A percentile compares a stretch with the other conserved stretches of the same genome.
These are phyloP conservation scores for Gonapodya prolifera DNA, from an alignment of 192 early-diverging fungal species.

Conservation along the genomic window DNA sequence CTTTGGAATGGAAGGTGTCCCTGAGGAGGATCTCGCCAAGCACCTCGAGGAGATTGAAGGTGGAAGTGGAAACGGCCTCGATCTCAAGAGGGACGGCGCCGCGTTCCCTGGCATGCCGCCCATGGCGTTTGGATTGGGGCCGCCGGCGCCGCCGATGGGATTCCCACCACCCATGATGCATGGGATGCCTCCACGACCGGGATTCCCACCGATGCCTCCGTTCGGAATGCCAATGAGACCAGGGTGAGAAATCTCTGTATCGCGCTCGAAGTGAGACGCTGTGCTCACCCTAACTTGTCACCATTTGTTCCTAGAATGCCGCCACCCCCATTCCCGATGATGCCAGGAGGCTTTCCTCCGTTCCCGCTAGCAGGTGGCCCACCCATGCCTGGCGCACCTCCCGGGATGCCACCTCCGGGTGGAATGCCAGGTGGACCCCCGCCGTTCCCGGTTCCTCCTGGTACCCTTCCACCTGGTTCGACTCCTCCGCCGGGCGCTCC, in stretches of 20 bases:
- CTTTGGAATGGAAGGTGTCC: slow-evolving; percentile 89
- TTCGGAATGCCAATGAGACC: not conserved
- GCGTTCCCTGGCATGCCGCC: slow-evolving; percentile 10
- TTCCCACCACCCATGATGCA: slow-evolving; percentile 1
- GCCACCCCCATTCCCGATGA: slow-evolving; percentile 29
- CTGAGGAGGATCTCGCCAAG: slow-evolving; percentile 58
- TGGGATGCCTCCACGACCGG: slow-evolving; percentile 9
- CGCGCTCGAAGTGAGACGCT: not conserved
- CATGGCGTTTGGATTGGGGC: slow-evolving; percentile 2
- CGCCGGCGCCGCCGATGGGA: not conserved
- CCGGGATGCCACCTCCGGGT: slow-evolving; percentile 11
- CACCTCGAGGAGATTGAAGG: slow-evolving; percentile 34
- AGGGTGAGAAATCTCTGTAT: not conserved
- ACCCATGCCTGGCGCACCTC: slow-evolving; percentile 9
- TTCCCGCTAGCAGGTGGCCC: slow-evolving; percentile 2
- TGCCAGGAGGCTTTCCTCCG: slow-evolving; percentile 5
- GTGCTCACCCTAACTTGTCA: slow-evolving; percentile 7
- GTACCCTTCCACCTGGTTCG: slow-evolving; percentile 18
- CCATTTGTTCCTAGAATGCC: slow-evolving; percentile 9
- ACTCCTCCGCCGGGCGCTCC: slow-evolving; percentile 16
- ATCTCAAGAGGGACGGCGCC: slow-evolving; percentile 15
- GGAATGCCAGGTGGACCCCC: slow-evolving; percentile 8
- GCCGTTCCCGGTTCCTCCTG: slow-evolving; percentile 17
- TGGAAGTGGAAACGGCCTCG: not conserved
- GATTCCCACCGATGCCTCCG: slow-evolving; percentile 15